phyloP scores from a whole-genome alignment of 805 yeast species.

The Schwanniomyces polymorphus region DNA sequence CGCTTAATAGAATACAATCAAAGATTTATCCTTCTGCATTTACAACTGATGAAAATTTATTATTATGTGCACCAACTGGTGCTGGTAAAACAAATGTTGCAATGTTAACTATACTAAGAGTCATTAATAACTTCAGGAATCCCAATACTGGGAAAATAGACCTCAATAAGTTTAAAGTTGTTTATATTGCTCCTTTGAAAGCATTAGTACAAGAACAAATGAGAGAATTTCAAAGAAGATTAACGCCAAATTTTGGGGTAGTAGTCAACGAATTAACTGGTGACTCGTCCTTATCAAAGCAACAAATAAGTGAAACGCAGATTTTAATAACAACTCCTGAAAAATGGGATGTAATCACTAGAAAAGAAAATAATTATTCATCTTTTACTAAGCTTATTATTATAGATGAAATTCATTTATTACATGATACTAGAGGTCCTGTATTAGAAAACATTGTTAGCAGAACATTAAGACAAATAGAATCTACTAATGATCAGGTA shows the following conservation, averaged over 20 bases:
- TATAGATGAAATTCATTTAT: slow-evolving; percentile 88
- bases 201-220: slow-evolving; percentile 96
- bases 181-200: slow-evolving; percentile 89
- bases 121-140: slow-evolving; percentile 54
- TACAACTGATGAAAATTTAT: slow-evolving; percentile 62
- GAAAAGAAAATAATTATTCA: slow-evolving; percentile 73
- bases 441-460: slow-evolving; percentile 87
- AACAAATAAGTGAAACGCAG: slow-evolving; percentile 77
- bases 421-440: slow-evolving; percentile 95
- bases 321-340: slow-evolving; percentile 92
- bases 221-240: slow-evolving; percentile 74
- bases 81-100: slow-evolving; percentile 99
- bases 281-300: slow-evolving; percentile 74
- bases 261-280: slow-evolving; percentile 88
- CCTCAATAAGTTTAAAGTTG: slow-evolving; percentile 65
- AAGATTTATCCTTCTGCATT: slow-evolving; percentile 81
- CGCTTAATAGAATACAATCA: slow-evolving; percentile 82
- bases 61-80: slow-evolving; percentile 97
- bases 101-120: slow-evolving; percentile 70
- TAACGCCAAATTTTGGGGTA: slow-evolving; percentile 59
- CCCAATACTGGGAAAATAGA: slow-evolving; percentile 48
- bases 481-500: slow-evolving; percentile 46
- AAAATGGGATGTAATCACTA: slow-evolving; percentile 94
- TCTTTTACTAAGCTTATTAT: slow-evolving; percentile 68
- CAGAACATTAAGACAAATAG: slow-evolving; percentile 55